Conservation (phyloP, 2,329 filamentous ascomycete genomes). For the Endocalyx cinctus region DNA sequence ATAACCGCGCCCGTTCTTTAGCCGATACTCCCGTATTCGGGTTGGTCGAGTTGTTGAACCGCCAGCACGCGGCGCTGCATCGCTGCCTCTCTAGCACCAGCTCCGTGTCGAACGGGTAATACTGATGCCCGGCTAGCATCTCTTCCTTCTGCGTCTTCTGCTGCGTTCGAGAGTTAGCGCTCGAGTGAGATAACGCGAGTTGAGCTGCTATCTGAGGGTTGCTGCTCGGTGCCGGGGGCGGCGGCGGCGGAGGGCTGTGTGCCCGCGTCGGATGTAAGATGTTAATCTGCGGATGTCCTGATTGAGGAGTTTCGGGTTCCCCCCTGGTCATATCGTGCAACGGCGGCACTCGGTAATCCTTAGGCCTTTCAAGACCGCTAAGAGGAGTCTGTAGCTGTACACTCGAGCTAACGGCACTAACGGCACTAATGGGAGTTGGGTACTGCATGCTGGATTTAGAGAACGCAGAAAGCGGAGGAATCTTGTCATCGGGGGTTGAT, state of each 20-base stretch:
- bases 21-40: conserved; percentile 66
- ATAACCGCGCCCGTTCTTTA: conserved; percentile 63
- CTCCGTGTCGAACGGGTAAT: conserved; percentile 72
- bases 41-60: conserved; percentile 81
- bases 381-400: conserved; percentile 28
- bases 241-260: conserved; percentile 37
- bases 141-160: conserved; percentile 74
- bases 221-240: conserved; percentile 32
- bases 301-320: conserved; percentile 50
- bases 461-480: conserved; percentile 52
- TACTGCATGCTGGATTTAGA: conserved; percentile 49
- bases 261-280: conserved; percentile 47
- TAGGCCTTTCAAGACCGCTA: conserved; percentile 34
- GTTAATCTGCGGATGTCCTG: conserved; percentile 53
- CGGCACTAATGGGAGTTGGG: conserved; percentile 60
- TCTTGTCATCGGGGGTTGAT: conserved; percentile 58
- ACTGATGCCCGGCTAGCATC: conserved; percentile 79
- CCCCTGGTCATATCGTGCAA: conserved; percentile 55
- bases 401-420: conserved; percentile 42
- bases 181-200: conserved; percentile 52
- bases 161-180: conserved; percentile 37
- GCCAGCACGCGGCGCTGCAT: conserved; percentile 75
- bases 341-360: conserved; percentile 57
- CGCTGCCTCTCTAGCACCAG: conserved; percentile 79
- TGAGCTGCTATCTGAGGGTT: conserved; percentile 55